Conservation (phyloP, 768 basidiomycete genomes). For the Tulasnella sp. region DNA sequence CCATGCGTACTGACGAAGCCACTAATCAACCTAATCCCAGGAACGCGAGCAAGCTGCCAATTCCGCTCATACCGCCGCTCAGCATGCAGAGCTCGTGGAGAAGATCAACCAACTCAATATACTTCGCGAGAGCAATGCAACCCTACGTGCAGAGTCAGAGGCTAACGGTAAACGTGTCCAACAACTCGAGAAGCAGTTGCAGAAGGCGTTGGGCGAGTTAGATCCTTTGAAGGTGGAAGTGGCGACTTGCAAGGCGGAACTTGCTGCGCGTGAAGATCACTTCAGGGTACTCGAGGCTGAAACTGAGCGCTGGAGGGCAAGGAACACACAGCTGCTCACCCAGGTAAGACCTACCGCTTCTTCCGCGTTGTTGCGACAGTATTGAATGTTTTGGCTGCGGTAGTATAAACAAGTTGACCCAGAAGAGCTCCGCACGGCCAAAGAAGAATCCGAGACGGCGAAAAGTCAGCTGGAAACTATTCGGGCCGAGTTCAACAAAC, state of each 20-base stretch:
- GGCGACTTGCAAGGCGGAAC: slow-evolving; percentile 62
- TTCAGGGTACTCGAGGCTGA: slow-evolving; percentile 70
- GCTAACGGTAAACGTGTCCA: slow-evolving; percentile 62
- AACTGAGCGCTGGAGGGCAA: slow-evolving; percentile 76
- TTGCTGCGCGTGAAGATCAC: slow-evolving; percentile 65
- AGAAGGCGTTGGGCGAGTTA: slow-evolving; percentile 56
- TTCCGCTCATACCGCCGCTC: slow-evolving; percentile 64
- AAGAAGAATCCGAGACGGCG: slow-evolving; percentile 17
- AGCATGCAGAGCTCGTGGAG: slow-evolving; percentile 80
- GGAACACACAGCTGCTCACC: slow-evolving; percentile 72
- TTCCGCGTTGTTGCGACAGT: not conserved
- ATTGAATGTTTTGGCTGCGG: not conserved
- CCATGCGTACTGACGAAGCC: not conserved
- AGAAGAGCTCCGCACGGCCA: slow-evolving; percentile 21
- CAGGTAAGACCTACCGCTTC: slow-evolving; percentile 50
- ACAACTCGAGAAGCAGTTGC: slow-evolving; percentile 63
- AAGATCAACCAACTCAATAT: slow-evolving; percentile 84
- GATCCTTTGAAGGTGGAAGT: slow-evolving; percentile 73
- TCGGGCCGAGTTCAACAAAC: not conserved
- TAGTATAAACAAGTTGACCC: slow-evolving; percentile 29
- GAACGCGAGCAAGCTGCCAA: slow-evolving; percentile 77
- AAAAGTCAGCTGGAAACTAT: not conserved
- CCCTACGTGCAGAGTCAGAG: slow-evolving; percentile 73
- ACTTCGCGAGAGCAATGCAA: slow-evolving; percentile 82
- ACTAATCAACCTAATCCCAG: slow-evolving; percentile 41